phyloP scores from a whole-genome alignment of 163 green algal genomes.

The Chloroidium sp. region DNA sequence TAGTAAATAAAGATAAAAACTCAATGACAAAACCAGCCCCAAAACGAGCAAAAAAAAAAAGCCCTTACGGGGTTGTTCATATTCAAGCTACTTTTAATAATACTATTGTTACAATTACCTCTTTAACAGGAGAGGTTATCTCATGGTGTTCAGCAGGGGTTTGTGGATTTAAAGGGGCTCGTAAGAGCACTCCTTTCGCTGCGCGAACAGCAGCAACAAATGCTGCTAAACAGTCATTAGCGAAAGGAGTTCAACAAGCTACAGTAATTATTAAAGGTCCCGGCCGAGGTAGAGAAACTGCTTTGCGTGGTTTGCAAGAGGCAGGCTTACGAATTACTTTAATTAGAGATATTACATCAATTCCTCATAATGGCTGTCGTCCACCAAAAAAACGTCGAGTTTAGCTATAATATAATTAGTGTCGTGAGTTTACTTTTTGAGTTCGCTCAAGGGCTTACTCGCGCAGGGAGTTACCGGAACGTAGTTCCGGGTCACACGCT shows the following conservation, averaged over 20 bases:
- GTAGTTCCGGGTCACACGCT: no score
- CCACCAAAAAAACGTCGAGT: constrained; percentile 54
- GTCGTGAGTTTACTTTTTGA: no score
- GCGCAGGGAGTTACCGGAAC: no score
- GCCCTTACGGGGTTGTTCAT: constrained; percentile 25
- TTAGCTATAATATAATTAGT: constrained; percentile 31
- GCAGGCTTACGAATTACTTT: constrained; percentile 37
- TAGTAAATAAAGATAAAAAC: constrained; percentile 23
- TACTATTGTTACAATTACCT: constrained; percentile 32
- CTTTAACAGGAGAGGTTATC: constrained; percentile 36
- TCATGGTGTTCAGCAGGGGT: constrained; percentile 35
- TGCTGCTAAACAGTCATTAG: constrained; percentile 36
- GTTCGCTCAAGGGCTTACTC: no score
- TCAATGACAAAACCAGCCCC: constrained; percentile 25
- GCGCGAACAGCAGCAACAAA: constrained; percentile 46
- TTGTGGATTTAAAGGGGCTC: constrained; percentile 45
- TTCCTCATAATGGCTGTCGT: constrained; percentile 55
- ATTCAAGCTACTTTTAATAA: constrained; percentile 40
- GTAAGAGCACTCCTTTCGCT: constrained; percentile 49
- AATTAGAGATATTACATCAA: constrained; percentile 52
- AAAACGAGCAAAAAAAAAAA: constrained; percentile 25
- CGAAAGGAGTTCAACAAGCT: constrained; percentile 39
- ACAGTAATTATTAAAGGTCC: constrained; percentile 42
- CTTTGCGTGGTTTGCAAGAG: constrained; percentile 43
- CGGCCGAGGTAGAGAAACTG: constrained; percentile 35